Base-by-base conservation (phyloP, 768 basidiomycete species). In the Lentinula lateritia region DNA sequence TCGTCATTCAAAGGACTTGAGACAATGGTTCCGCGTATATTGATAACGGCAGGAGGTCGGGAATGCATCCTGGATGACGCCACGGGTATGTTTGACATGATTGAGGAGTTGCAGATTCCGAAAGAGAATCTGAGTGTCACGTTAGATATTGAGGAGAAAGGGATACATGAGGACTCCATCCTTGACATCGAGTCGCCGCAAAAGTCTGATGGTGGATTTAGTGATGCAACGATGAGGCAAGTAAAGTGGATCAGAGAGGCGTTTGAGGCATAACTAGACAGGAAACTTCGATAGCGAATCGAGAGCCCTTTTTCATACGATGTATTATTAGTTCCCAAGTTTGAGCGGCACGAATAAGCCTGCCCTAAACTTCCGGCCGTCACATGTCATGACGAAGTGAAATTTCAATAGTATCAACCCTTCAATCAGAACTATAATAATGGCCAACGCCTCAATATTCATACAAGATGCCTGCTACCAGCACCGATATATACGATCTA, bases 401-500 rank as follows among this genome's bases (percentile, higher is more conserved):
- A 23, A 23, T 23, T 23, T 23, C 23, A 23, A 23, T 3, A 20
- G 3, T 38, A 38, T 38, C 36, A 12, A 7, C 36, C 36, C 36
- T 7, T 39, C 9, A 39, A 39, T 13, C 38, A 39, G 28, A 28
- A 28, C 28, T 4, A 28, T 28, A 45, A 28, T 28, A 45, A 56
- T 56, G 55, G 28, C 55, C 43, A 56, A 13, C 28, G 41, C 55
- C 28, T 56, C 71, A 2, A 71, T 83, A 43, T 83, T 82, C 65
- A 69, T 92, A 12, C 92, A 93, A 72, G 86, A 89, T 61, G 82
- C 84, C 15, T 92, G 92, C 69, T 78, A 86, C 16, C 76, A 84
- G 61, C 92, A 93, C 68, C 81, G 76, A 52, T 96, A 86, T 67
- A 92, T 95, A 58, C 87, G 95, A 15, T 85, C 87, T 15, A 80